Evolutionary conservation across 129 eudicot genomes (phyloP).

Genomic region (Centrapalus pauciflorus): DNA sequence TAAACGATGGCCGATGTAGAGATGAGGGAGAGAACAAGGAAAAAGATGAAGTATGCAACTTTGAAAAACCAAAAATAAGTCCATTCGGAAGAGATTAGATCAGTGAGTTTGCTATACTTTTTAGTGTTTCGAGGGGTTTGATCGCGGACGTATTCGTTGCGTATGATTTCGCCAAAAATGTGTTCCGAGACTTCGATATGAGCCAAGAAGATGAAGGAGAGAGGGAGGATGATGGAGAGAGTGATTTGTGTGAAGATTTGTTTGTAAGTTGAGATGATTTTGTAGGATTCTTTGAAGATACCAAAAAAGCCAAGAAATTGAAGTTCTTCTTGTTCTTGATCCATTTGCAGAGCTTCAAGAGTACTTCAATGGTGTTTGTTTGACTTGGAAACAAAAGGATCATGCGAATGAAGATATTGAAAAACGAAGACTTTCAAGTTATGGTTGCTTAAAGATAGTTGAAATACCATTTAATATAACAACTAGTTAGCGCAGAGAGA

Average conservation of each 20-base stretch:
- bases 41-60: conserved; percentile 29
- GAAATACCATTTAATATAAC: conserved; percentile 2
- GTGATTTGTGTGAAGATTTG: conserved; percentile 36
- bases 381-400: neutral
- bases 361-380: conserved; percentile 16
- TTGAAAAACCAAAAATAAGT: conserved; percentile 28
- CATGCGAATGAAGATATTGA: neutral
- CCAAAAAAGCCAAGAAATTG: conserved; percentile 43
- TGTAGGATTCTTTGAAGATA: conserved; percentile 39
- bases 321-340: conserved; percentile 46
- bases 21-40: conserved; percentile 39
- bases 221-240: conserved; percentile 44
- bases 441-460: neutral
- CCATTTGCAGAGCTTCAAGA: conserved; percentile 32
- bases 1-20: conserved; percentile 47
- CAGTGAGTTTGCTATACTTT: conserved; percentile 17
- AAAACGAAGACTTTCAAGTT: neutral
- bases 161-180: conserved; percentile 27
- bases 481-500: too few relatives aligned
- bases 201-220: conserved; percentile 45
- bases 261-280: conserved; percentile 22
- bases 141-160: conserved; percentile 26
- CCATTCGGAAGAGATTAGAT: conserved; percentile 28
- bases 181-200: conserved; percentile 33
- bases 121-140: conserved; percentile 23